These are phyloP conservation scores for Talaromyces verruculosus DNA, from an alignment of 2,329 filamentous ascomycete genomes.

Conservation along the genomic window DNA sequence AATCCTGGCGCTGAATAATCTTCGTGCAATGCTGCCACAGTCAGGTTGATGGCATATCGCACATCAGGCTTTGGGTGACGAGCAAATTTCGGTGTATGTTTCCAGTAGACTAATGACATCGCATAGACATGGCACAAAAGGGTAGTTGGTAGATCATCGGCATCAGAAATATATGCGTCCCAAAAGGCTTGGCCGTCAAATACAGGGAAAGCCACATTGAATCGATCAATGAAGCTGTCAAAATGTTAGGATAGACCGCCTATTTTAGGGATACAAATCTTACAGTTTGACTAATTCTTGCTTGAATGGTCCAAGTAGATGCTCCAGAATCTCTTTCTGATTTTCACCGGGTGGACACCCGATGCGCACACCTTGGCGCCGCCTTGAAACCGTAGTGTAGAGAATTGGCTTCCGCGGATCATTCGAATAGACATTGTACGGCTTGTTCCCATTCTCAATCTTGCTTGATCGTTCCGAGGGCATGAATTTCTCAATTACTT, in stretches of 20 bases:
- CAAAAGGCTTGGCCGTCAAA: conserved; percentile 58
- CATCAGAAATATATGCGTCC: conserved; percentile 48
- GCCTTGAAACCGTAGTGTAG: conserved; percentile 52
- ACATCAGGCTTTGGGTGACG: conserved; percentile 56
- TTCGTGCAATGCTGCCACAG: conserved; percentile 61
- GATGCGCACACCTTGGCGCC: conserved; percentile 48
- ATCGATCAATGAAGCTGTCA: conserved; percentile 55
- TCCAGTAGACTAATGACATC: conserved; percentile 60
- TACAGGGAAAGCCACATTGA: conserved; percentile 62
- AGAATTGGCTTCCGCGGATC: conserved; percentile 49
- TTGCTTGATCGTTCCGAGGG: conserved; percentile 43
- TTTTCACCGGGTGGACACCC: conserved; percentile 49
- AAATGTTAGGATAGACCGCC: conserved; percentile 7
- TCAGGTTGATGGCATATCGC: conserved; percentile 63
- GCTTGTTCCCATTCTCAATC: conserved; percentile 43
- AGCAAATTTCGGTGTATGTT: conserved; percentile 47
- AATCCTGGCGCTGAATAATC: conserved; percentile 60
- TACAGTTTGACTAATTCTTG: conserved; percentile 55
- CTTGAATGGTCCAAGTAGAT: conserved; percentile 57
- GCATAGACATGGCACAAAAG: conserved; percentile 60
- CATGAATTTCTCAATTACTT: conserved; percentile 61
- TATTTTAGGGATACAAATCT: conserved; percentile 30
- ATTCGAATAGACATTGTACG: conserved; percentile 54
- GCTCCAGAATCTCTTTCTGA: conserved; percentile 57
- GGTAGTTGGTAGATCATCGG: conserved; percentile 55